These are phyloP conservation scores for Leccinum broughii DNA, from an alignment of 768 basidiomycete species.

Conservation along the genomic window DNA sequence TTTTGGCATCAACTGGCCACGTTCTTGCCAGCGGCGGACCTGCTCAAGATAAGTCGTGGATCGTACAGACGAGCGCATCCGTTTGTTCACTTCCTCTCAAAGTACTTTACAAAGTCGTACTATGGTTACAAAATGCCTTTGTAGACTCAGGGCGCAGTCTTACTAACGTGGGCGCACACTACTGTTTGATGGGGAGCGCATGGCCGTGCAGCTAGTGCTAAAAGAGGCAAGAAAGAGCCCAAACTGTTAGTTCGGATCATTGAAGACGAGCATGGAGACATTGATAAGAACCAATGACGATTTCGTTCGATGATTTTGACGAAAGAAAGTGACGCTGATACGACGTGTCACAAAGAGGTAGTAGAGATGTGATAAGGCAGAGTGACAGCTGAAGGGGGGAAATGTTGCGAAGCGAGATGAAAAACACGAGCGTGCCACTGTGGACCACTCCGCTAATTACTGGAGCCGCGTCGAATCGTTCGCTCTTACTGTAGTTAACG, in stretches of 20 bases:
- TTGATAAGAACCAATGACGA: background rate
- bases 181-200: background rate
- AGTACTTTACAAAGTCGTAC: background rate
- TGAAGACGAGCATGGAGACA: too few species aligned
- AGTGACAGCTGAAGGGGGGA: background rate
- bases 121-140: background rate
- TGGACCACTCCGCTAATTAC: background rate
- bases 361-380: background rate
- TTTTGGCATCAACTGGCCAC: constrained; percentile 23
- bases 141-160: background rate
- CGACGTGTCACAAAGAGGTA: background rate
- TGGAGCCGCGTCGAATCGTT: background rate
- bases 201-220: background rate
- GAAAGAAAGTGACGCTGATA: background rate
- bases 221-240: background rate
- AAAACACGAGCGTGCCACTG: background rate
- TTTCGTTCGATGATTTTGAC: background rate
- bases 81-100: too few species aligned
- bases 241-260: background rate
- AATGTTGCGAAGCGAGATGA: background rate
- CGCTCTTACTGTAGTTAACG: background rate
- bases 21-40: background rate
- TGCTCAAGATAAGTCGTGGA: too few species aligned
- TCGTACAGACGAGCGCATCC: too few species aligned
- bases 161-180: background rate